Base-by-base conservation (phyloP, 768 basidiomycete genomes). In the Candolleomyces aberdarensis region DNA sequence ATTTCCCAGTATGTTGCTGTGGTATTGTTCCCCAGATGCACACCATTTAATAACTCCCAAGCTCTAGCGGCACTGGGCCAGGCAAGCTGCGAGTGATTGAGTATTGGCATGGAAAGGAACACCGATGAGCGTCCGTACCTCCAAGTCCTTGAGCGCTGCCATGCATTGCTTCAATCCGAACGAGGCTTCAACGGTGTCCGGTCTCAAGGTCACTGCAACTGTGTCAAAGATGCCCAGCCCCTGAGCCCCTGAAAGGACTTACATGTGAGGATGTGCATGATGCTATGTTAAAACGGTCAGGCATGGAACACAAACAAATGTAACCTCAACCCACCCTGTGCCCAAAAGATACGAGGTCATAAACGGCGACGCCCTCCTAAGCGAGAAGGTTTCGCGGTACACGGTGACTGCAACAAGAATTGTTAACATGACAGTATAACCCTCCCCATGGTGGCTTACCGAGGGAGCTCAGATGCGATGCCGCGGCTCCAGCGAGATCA, bases 251-350 rank as follows among this genome's bases (percentile, higher is more conserved):
- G 6, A 7, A 51, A 36, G 8, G 56, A 72, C 86, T 63, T 71
- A 90, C 91, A 68, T 17, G 88, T 89, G 65, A 89, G 75, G 47
- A 91, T 82, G 67, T 92, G 89, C 89, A 91, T 90, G 65, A 92
- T 88, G 31, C 91, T 91, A 68, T 20, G 59, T 49, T 11, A 36
- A 36, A 36, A 11, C 36, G 36, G 36, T 36, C 36, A 36, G 36
- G 6, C 36, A 11, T 6, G 11, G 36, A 36, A 11, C 36, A 8
- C 6, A 36, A 36, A 5, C 36, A 36, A 36, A 36, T 36, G 36
- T 36, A 8, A 36, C 1, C 5, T 7, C 36, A 36, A 36, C 88
- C 65, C 71, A 92, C 90, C 88, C 86, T 59, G 90, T 85, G 64
- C 81, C 83, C 32, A 92, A 80, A 20, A 91, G 76, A 72, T 87